Percentiles rank a stretch among this genome's conserved stretches.
Evolutionary conservation across 2,329 filamentous ascomycete genomes (phyloP).

Genomic region (Colletotrichum sp.): DNA sequence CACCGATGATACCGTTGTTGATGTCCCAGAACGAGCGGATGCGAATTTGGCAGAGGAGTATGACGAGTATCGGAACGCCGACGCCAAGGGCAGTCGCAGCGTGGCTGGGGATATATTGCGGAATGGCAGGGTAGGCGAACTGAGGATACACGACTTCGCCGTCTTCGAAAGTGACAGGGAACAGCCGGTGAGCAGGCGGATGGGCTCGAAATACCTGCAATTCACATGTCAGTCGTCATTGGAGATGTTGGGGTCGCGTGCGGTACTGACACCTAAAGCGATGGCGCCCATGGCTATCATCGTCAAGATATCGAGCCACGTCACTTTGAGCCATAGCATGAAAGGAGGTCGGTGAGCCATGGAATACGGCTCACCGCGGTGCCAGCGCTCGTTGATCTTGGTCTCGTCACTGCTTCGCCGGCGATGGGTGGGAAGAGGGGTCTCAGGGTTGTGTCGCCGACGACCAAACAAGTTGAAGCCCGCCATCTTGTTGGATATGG

Average conservation of each 20-base stretch:
- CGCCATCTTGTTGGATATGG: neutral
- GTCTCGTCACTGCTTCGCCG: slow-evolving; percentile 7
- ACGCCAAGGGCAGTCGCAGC: slow-evolving; percentile 69
- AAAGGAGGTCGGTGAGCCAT: slow-evolving; percentile 63
- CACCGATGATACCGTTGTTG: slow-evolving; percentile 73
- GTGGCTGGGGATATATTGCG: slow-evolving; percentile 76
- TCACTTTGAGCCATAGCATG: slow-evolving; percentile 72
- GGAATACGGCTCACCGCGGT: slow-evolving; percentile 30
- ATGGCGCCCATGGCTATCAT: slow-evolving; percentile 70
- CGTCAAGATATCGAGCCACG: slow-evolving; percentile 72
- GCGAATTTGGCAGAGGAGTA: slow-evolving; percentile 70
- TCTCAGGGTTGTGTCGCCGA: neutral
- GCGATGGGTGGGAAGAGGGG: neutral
- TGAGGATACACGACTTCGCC: slow-evolving; percentile 73
- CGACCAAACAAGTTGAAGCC: neutral
- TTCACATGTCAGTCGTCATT: neutral
- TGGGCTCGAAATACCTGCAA: slow-evolving; percentile 64
- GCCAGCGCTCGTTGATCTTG: neutral
- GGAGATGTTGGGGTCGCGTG: slow-evolving; percentile 26
- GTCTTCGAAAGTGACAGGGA: slow-evolving; percentile 69
- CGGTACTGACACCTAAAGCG: slow-evolving; percentile 65
- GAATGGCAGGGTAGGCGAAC: slow-evolving; percentile 73
- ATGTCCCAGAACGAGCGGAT: slow-evolving; percentile 72
- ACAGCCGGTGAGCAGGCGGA: slow-evolving; percentile 70
- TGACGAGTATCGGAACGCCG: slow-evolving; percentile 68